phyloP scores from a whole-genome alignment of 2,329 filamentous ascomycete genomes.

The Cadophora sp. region DNA sequence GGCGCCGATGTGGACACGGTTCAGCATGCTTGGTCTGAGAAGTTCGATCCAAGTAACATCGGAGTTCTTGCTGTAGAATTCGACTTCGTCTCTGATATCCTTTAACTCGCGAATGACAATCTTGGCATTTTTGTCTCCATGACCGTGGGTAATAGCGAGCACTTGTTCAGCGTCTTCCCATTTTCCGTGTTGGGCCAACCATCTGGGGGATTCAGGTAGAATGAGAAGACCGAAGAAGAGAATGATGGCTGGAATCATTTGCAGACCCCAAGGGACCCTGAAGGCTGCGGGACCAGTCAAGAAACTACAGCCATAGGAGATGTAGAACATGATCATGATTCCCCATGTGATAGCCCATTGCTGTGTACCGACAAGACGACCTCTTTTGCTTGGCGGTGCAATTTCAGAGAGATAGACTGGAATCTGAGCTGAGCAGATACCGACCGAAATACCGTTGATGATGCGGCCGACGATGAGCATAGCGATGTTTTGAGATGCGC shows the following conservation, averaged over 20 bases:
- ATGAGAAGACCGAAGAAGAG: constrained; percentile 65
- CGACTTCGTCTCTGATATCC: constrained; percentile 79
- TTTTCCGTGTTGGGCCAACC: constrained; percentile 67
- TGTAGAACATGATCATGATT: constrained; percentile 74
- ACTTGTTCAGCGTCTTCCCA: constrained; percentile 62
- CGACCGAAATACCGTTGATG: constrained; percentile 70
- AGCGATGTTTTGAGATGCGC: constrained; percentile 59
- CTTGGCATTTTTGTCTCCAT: constrained; percentile 67
- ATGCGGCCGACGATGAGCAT: constrained; percentile 62
- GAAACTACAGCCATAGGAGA: constrained; percentile 68
- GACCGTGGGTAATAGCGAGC: constrained; percentile 60
- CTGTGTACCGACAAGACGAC: constrained; percentile 72
- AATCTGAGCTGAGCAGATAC: constrained; percentile 67
- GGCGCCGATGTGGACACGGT: constrained; percentile 73
- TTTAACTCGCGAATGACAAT: constrained; percentile 72
- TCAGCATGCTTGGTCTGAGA: constrained; percentile 74
- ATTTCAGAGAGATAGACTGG: constrained; percentile 74
- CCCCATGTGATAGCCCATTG: constrained; percentile 74
- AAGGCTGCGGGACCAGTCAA: constrained; percentile 64
- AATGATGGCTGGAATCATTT: constrained; percentile 65
- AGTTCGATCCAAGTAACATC: constrained; percentile 76
- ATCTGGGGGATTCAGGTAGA: constrained; percentile 67
- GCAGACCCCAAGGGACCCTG: constrained; percentile 68
- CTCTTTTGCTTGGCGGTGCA: constrained; percentile 62
- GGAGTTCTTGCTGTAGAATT: constrained; percentile 73